Percentiles rank a stretch among this genome's conserved stretches.
Conservation (phyloP, 2,329 filamentous ascomycete species). For the Epicoccum nigrum region DNA sequence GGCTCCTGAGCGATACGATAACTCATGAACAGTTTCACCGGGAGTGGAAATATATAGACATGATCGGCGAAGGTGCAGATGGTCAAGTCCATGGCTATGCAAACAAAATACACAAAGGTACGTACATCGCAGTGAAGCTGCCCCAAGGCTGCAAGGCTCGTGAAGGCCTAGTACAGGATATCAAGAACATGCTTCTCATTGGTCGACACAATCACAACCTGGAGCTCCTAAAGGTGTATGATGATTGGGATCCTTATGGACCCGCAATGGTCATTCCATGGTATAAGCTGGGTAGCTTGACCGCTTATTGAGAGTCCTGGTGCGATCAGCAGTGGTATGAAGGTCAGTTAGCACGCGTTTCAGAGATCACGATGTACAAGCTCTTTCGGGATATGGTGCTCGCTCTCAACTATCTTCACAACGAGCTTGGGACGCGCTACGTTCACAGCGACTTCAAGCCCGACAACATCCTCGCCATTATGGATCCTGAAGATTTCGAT, state of each 20-base stretch:
- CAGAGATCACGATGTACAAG: constrained; percentile 38
- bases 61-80: constrained; percentile 18
- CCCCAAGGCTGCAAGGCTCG: background rate
- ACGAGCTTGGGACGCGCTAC: constrained; percentile 47
- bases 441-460: constrained; percentile 92
- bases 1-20: background rate
- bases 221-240: constrained; percentile 9
- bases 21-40: background rate
- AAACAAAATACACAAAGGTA: background rate
- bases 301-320: constrained; percentile 13
- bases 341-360: background rate
- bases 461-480: constrained; percentile 42
- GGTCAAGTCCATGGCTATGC: constrained; percentile 12
- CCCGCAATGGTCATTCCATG: constrained; percentile 30
- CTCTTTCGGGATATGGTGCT: constrained; percentile 31
- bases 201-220: constrained; percentile 1
- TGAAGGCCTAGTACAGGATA: background rate
- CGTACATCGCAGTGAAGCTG: constrained; percentile 5
- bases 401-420: constrained; percentile 31
- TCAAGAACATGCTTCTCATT: background rate
- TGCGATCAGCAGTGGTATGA: constrained; percentile 1
- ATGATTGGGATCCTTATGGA: background rate
- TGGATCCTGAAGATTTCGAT: background rate
- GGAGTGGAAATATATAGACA: background rate
- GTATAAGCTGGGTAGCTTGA: constrained; percentile 26